Evolutionary conservation across 768 basidiomycete species (phyloP).

Genomic region (Polyporus arcularius): DNA sequence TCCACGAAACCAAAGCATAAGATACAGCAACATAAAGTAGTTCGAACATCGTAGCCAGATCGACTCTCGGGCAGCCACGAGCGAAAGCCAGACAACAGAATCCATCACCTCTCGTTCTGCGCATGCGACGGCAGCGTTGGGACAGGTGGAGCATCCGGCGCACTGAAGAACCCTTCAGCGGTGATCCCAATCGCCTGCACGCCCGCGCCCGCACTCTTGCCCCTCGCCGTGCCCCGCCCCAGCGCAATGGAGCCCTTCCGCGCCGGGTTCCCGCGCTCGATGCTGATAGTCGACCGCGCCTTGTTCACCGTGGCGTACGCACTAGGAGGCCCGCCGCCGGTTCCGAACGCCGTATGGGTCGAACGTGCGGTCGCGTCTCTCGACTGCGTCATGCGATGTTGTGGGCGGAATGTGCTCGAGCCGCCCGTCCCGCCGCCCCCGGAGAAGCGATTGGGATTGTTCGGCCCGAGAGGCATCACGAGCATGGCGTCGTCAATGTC

Average conservation of each 20-base stretch:
- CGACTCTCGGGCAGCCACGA: too few relatives aligned
- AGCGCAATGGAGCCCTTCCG: constrained; percentile 63
- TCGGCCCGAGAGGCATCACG: constrained; percentile 68
- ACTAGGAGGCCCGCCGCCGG: constrained; percentile 24
- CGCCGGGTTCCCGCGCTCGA: constrained; percentile 47
- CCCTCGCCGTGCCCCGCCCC: constrained; percentile 57
- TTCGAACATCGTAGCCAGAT: too few relatives aligned
- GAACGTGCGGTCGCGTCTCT: constrained; percentile 33
- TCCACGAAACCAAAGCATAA: too few relatives aligned
- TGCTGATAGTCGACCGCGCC: constrained; percentile 62
- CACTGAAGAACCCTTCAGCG: constrained; percentile 75
- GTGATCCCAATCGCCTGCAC: constrained; percentile 78
- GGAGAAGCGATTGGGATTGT: constrained; percentile 8
- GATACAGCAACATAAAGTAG: too few relatives aligned
- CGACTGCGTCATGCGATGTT: constrained; percentile 21
- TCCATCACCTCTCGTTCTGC: background rate
- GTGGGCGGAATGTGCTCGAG: constrained; percentile 11
- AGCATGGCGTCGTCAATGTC: constrained; percentile 77
- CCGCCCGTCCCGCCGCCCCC: constrained; percentile 1
- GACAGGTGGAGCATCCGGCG: constrained; percentile 43
- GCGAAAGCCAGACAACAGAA: too few relatives aligned
- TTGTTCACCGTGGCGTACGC: constrained; percentile 41
- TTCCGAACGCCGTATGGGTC: constrained; percentile 35
- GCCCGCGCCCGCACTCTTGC: constrained; percentile 68
- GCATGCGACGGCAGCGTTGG: constrained; percentile 26